These are phyloP conservation scores for Plantago rigida DNA, from an alignment of 305 asterid species.

Conservation along the genomic window DNA sequence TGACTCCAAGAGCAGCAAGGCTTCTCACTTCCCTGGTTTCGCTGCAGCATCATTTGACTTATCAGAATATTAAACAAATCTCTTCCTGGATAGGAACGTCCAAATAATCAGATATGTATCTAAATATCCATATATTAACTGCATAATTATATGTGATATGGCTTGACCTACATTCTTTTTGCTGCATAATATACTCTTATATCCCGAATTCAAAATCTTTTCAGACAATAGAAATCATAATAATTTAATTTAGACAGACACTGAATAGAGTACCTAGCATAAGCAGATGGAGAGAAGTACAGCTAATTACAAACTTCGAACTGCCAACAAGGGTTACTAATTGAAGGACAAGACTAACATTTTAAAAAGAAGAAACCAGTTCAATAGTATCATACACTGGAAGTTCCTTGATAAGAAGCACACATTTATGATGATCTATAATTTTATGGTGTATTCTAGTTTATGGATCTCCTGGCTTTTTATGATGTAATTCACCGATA, in stretches of 20 bases:
- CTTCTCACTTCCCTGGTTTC: constrained; percentile 72
- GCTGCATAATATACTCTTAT: constrained; percentile 11
- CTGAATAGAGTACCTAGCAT: constrained; percentile 14
- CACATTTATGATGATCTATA: not conserved
- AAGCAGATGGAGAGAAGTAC: constrained; percentile 3
- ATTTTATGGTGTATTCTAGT: no score
- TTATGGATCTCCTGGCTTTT: no score
- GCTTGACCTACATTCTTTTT: constrained; percentile 19
- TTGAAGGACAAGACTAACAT: constrained; percentile 11
- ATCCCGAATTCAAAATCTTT: constrained; percentile 9
- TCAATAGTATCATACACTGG: not conserved
- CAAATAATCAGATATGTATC: constrained; percentile 2
- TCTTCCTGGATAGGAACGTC: constrained; percentile 19
- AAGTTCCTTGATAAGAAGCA: not conserved
- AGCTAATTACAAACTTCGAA: constrained; percentile 14
- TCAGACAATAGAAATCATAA: constrained; percentile 7
- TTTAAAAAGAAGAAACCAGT: no score
- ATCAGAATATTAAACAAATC: constrained; percentile 22
- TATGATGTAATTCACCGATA: no score
- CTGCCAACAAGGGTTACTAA: constrained; percentile 16
- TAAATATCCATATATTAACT: constrained; percentile 13
- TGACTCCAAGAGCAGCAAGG: constrained; percentile 72
- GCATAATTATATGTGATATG: constrained; percentile 13
- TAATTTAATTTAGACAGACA: constrained; percentile 4
- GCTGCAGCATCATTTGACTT: constrained; percentile 45